A percentile compares a stretch with the other conserved stretches of the same genome.
phyloP scores from a whole-genome alignment of 306 rosid genomes.

The Quercus dentata region DNA sequence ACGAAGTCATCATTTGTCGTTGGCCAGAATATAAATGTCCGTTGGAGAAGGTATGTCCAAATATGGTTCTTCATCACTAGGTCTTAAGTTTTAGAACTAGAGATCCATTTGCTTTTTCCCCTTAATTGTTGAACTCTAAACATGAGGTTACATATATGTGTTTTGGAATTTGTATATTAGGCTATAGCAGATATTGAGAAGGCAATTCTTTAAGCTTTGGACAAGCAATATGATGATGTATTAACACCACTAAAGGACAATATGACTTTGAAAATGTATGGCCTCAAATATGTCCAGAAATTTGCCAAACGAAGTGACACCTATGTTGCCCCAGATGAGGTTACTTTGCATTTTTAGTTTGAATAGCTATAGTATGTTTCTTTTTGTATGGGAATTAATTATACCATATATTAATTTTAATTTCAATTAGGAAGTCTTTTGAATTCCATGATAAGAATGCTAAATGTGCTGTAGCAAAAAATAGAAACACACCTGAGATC shows the following conservation, averaged over 20 bases:
- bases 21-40: constrained; percentile 24
- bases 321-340: constrained; percentile 30
- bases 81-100: background rate
- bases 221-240: constrained; percentile 23
- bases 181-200: constrained; percentile 33
- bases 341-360: background rate
- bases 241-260: constrained; percentile 25
- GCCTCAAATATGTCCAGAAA: constrained; percentile 33
- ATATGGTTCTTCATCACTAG: background rate
- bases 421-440: constrained; percentile 24
- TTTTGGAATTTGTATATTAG: background rate
- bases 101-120: background rate
- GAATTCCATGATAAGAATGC: constrained; percentile 29
- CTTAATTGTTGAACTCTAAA: background rate
- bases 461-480: constrained; percentile 24
- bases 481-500: constrained; percentile 25
- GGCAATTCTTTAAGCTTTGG: constrained; percentile 27
- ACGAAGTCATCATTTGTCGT: constrained; percentile 23
- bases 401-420: background rate
- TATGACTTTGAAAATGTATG: constrained; percentile 25
- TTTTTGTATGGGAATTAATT: background rate
- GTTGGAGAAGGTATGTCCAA: constrained; percentile 30
- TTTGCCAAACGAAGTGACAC: constrained; percentile 16
- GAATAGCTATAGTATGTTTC: background rate
- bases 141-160: background rate